Percentiles rank a stretch among this genome's conserved stretches.
phyloP scores from a whole-genome alignment of 108 stramenopile species.

The Aurantiochytrium sp. region DNA sequence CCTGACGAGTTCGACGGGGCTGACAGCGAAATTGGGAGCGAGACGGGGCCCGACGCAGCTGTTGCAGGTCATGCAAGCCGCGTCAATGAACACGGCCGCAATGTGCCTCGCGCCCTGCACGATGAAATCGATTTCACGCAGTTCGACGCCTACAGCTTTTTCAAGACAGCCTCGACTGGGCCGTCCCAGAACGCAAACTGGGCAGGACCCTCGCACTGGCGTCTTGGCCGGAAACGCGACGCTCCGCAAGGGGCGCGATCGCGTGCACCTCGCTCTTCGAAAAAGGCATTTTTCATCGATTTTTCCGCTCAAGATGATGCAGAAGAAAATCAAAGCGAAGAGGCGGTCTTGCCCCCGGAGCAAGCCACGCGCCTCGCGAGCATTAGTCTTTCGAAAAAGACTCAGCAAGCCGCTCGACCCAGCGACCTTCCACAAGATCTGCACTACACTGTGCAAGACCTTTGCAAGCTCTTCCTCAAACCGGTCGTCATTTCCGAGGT shows the following conservation, averaged over 20 bases:
- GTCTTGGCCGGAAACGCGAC: conserved; percentile 12
- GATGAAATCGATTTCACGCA: neutral
- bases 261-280: neutral
- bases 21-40: neutral
- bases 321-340: neutral
- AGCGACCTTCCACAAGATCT: neutral
- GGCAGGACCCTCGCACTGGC: conserved; percentile 34
- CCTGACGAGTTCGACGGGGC: neutral
- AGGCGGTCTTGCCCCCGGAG: neutral
- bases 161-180: conserved; percentile 4
- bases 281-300: neutral
- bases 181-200: conserved; percentile 22
- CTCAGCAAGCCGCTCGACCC: neutral
- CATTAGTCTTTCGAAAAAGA: neutral
- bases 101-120: neutral
- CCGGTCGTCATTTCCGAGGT: conserved; percentile 7
- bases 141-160: conserved; percentile 32
- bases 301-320: neutral
- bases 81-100: neutral
- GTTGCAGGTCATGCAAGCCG: neutral
- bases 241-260: neutral
- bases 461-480: conserved; percentile 22
- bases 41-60: neutral
- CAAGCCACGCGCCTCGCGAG: neutral
- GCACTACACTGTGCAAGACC: conserved; percentile 17